Evolutionary conservation across 1,284 basidiomycete species (phyloP).

Genomic region (Ganoderma sp.): DNA sequence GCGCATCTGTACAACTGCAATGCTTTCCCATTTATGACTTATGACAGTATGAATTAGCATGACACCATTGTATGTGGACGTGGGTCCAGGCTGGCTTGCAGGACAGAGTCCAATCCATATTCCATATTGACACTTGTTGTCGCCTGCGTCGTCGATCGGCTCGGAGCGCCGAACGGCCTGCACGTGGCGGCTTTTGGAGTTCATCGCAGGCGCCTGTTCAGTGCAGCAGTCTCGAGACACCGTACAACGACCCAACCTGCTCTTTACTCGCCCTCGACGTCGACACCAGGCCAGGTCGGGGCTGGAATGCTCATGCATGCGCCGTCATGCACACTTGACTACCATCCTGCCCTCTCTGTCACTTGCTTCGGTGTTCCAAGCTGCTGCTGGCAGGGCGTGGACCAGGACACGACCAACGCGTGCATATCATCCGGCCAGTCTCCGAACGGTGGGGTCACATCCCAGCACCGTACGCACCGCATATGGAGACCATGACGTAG

Average conservation of each 20-base stretch:
- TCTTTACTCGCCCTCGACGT: conserved; percentile 17
- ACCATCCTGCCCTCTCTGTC: conserved; percentile 43
- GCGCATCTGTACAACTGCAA: conserved; percentile 30
- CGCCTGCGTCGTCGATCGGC: conserved; percentile 12
- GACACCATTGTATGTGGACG: conserved; percentile 11
- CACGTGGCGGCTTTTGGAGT: conserved; percentile 32
- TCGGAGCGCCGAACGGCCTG: conserved; percentile 11
- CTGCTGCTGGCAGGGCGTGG: conserved; percentile 61
- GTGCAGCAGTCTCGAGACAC: background rate
- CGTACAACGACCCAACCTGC: conserved; percentile 22
- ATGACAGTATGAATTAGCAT: conserved; percentile 23
- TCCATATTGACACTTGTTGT: conserved; percentile 20
- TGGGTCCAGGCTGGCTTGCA: background rate
- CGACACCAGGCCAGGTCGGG: conserved; percentile 22
- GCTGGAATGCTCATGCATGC: conserved; percentile 63
- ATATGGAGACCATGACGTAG: conserved; percentile 18
- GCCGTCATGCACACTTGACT: conserved; percentile 56
- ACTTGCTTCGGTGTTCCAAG: conserved; percentile 52
- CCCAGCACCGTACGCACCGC: conserved; percentile 13
- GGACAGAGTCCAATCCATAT: background rate
- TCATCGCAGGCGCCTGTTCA: conserved; percentile 7
- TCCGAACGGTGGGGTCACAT: conserved; percentile 17
- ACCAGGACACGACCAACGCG: conserved; percentile 38
- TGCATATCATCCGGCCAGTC: conserved; percentile 29
- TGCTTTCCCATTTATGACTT: conserved; percentile 13